Conservation (phyloP, 495 filamentous ascomycete genomes). For the Polyplosphaeria fusca region DNA sequence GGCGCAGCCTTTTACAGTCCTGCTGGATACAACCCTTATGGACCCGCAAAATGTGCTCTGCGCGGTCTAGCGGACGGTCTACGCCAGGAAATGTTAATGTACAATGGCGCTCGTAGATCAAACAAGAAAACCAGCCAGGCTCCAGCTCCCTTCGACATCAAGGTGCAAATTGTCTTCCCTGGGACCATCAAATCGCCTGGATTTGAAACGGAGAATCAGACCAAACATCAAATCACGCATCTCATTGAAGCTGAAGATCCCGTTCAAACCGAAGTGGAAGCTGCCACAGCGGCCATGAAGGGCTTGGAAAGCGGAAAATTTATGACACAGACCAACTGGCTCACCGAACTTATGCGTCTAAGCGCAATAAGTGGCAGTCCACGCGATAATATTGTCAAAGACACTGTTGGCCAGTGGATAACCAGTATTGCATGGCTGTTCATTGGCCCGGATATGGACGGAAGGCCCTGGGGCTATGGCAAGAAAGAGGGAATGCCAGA, state of each 20-base stretch:
- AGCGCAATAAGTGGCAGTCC: constrained; percentile 54
- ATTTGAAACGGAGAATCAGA: constrained; percentile 70
- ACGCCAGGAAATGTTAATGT: constrained; percentile 77
- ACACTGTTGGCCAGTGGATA: constrained; percentile 59
- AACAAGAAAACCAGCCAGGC: constrained; percentile 35
- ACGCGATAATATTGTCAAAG: constrained; percentile 58
- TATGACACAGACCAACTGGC: constrained; percentile 66
- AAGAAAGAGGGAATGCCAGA: constrained; percentile 54
- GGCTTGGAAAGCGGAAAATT: constrained; percentile 79
- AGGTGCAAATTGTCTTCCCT: constrained; percentile 80
- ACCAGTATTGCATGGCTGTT: constrained; percentile 59
- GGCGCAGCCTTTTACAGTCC: constrained; percentile 71
- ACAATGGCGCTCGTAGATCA: constrained; percentile 61
- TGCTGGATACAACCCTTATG: constrained; percentile 81
- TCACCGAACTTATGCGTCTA: constrained; percentile 67
- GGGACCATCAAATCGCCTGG: constrained; percentile 77
- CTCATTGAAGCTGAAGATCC: constrained; percentile 79
- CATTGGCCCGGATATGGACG: constrained; percentile 56
- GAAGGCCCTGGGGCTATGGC: constrained; percentile 56
- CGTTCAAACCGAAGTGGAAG: constrained; percentile 71
- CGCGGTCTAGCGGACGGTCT: constrained; percentile 79
- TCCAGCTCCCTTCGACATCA: constrained; percentile 55
- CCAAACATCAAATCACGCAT: constrained; percentile 78
- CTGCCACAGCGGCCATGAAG: constrained; percentile 64
- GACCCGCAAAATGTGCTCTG: constrained; percentile 81